Evolutionary conservation across 345 rosid species (phyloP).

Genomic region (Euphorbia pulcherrima): DNA sequence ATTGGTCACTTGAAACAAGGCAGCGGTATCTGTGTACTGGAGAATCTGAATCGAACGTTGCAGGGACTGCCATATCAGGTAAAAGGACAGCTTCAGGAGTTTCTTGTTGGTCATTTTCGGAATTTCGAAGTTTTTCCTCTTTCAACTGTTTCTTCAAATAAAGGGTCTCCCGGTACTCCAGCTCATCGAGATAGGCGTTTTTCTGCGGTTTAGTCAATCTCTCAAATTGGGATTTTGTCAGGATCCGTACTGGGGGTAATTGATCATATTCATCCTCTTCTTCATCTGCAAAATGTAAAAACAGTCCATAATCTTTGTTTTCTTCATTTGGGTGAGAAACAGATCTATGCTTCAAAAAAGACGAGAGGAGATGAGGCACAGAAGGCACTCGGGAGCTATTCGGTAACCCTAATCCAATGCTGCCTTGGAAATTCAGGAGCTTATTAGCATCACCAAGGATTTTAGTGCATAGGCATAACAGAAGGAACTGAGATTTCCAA

Average conservation of each 20-base stretch:
- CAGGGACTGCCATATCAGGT: slow-evolving; percentile 84
- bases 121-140: slow-evolving; percentile 51
- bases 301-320: slow-evolving; percentile 47
- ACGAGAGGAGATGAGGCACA: slow-evolving; percentile 85
- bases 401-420: slow-evolving; percentile 60
- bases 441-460: slow-evolving; percentile 68
- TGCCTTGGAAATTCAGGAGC: slow-evolving; percentile 54
- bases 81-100: slow-evolving; percentile 51
- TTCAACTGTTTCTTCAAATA: slow-evolving; percentile 79
- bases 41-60: slow-evolving; percentile 69
- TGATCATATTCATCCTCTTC: slow-evolving; percentile 86
- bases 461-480: slow-evolving; percentile 65
- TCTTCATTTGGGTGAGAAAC: slow-evolving; percentile 43
- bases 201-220: slow-evolving; percentile 68
- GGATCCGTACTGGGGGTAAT: slow-evolving; percentile 73
- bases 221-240: slow-evolving; percentile 68
- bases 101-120: slow-evolving; percentile 28
- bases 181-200: slow-evolving; percentile 77
- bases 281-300: slow-evolving; percentile 44
- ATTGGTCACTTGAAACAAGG: slow-evolving; percentile 49
- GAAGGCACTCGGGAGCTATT: slow-evolving; percentile 57
- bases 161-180: slow-evolving; percentile 81
- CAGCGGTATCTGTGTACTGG: slow-evolving; percentile 64
- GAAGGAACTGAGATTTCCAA: slow-evolving; percentile 74
- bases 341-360: slow-evolving; percentile 56